Base-by-base conservation (phyloP, 1,139 yeast genomes). In the Suhomyces guaymorum region DNA sequence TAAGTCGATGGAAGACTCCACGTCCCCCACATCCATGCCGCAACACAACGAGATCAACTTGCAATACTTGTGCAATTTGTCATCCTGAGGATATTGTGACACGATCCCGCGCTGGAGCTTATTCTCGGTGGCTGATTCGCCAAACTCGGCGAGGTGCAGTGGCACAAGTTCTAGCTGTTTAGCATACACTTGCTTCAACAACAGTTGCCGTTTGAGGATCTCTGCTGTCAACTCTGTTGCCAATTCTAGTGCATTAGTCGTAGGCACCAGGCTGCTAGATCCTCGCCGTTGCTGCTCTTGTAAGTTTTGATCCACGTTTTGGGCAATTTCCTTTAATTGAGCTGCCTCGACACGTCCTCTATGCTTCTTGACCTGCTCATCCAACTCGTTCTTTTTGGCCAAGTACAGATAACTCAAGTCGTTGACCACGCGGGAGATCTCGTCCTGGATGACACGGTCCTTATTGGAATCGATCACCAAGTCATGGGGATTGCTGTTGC, bases 1-100 rank as follows among this genome's bases (percentile, higher is more conserved):
- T 41, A 66, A 54, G 42, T 70, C 74, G 34, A 70, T 70, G 16
- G 70, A 61, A 20, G 49, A 51, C 39, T 70, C 74, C 24, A 69
- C 73, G 26, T 70, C 75, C 24, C 54, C 54, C 34, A 65, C 48
- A 36, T 63, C 53, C 74, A 70, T 66, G 13, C 73, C 75, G 42
- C 75, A 70, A 45, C 75, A 68, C 26, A 66, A 49, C 12, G 75
- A 63, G 13, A 70, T 65, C 39, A 70, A 54, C 43, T 60, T 63
- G 44, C 73, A 66, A 44, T 70, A 70, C 44, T 70, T 70, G 49
- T 58, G 58, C 30, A 70, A 54, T 33, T 56, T 61, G 43, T 68
- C 73, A 20, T 61, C 61, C 9, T 48, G 44, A 2, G 70, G 59
- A 41, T 57, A 63, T 32, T 49, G 48, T 14, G 60, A 47, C 12